Percentiles rank a stretch among this genome's conserved stretches.
phyloP scores from a whole-genome alignment of 2,329 filamentous ascomycete species.

The Coleophoma eucalyptorum region DNA sequence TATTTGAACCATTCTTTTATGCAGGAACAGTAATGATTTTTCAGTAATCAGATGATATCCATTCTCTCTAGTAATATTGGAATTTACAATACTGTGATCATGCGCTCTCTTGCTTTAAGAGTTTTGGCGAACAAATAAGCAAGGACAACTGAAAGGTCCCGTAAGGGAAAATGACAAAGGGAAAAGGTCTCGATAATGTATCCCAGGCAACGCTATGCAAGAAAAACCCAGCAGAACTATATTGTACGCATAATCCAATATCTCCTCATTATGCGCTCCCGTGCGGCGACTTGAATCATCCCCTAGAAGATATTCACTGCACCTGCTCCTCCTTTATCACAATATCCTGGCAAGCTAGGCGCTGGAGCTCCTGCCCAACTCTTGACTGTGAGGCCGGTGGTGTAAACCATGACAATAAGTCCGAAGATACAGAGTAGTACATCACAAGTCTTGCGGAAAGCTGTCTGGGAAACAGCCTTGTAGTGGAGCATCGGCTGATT shows the following conservation, averaged over 20 bases:
- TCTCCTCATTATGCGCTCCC: not conserved
- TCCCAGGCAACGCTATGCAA: constrained; percentile 5
- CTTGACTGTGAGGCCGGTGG: constrained; percentile 78
- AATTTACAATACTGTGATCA: too few relatives aligned
- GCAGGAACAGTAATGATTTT: too few relatives aligned
- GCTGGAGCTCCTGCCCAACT: constrained; percentile 70
- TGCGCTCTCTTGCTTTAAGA: not conserved
- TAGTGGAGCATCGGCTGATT: constrained; percentile 83
- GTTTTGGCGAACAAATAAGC: too few relatives aligned
- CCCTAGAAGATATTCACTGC: not conserved
- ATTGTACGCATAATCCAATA: not conserved
- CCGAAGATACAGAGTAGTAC: constrained; percentile 78
- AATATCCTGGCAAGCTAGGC: constrained; percentile 56
- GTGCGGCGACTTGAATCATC: too few relatives aligned
- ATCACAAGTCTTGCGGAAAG: constrained; percentile 67
- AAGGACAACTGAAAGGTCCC: too few relatives aligned
- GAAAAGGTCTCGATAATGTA: not conserved
- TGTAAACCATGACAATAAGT: constrained; percentile 84
- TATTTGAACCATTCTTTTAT: too few relatives aligned
- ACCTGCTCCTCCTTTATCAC: constrained; percentile 38
- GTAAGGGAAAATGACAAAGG: too few relatives aligned
- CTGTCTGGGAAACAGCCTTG: constrained; percentile 69
- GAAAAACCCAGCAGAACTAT: not conserved
- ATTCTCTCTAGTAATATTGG: too few relatives aligned
- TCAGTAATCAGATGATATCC: too few relatives aligned